Conservation (phyloP, 345 rosid genomes). For the Kernera saxatilis region DNA sequence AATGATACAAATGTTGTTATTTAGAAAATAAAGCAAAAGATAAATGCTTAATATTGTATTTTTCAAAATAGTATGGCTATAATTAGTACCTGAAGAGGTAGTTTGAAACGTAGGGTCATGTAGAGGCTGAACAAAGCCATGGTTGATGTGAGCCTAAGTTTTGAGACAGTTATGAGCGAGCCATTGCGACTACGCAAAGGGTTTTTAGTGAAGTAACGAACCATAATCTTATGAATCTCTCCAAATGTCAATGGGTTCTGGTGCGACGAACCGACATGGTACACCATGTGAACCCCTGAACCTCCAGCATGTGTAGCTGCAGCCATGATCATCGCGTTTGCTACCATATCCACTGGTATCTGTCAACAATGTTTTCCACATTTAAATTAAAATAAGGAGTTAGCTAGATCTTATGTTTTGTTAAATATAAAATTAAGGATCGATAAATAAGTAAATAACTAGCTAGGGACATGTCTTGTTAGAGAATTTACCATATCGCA, state of each 20-base stretch:
- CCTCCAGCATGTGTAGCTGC: slow-evolving; percentile 6
- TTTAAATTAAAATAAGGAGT: neutral
- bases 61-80: too few species aligned
- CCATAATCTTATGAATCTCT: slow-evolving; percentile 5
- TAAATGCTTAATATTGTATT: too few species aligned
- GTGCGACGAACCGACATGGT: slow-evolving; percentile 30
- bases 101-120: slow-evolving; percentile 26
- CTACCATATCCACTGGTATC: slow-evolving; percentile 36
- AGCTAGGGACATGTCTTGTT: neutral
- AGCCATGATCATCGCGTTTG: slow-evolving; percentile 25
- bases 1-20: too few species aligned
- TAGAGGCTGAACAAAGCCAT: slow-evolving; percentile 20
- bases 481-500: slow-evolving; percentile 42
- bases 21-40: too few species aligned
- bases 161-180: slow-evolving; percentile 12
- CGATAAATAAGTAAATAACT: too few species aligned
- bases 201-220: slow-evolving; percentile 20
- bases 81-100: slow-evolving; percentile 28
- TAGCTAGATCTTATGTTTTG: neutral
- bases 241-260: slow-evolving; percentile 17
- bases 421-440: neutral
- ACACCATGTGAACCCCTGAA: slow-evolving; percentile 15
- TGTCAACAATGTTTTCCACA: slow-evolving; percentile 24
- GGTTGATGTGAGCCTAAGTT: slow-evolving; percentile 8
- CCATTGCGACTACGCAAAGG: slow-evolving; percentile 23